phyloP scores from a whole-genome alignment of 805 yeast genomes.

The Ogataea pini region DNA sequence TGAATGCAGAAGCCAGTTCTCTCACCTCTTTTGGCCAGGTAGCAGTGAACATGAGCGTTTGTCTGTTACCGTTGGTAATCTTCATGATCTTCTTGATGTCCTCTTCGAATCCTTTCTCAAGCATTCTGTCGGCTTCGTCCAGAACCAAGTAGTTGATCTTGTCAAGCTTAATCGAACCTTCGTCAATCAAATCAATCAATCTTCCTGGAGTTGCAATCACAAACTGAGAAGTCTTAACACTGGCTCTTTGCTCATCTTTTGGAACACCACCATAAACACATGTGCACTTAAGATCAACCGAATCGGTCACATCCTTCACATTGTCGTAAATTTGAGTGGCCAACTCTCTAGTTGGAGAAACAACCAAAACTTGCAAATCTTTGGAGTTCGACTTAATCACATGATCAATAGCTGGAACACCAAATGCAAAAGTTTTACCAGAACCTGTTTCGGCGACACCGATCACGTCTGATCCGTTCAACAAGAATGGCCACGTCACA shows the following conservation, averaged over 20 bases:
- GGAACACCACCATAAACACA: slow-evolving; percentile 98
- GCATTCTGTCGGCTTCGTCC: slow-evolving; percentile 99
- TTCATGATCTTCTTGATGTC: slow-evolving; percentile 86
- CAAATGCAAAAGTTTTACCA: slow-evolving; percentile 96
- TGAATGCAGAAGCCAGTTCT: slow-evolving; percentile 81
- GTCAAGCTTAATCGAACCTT: slow-evolving; percentile 74
- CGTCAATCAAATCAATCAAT: slow-evolving; percentile 84
- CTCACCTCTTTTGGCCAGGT: slow-evolving; percentile 99
- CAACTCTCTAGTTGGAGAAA: slow-evolving; percentile 96
- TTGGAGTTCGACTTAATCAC: slow-evolving; percentile 45
- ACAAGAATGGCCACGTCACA: slow-evolving; percentile 88
- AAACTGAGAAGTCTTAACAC: slow-evolving; percentile 65
- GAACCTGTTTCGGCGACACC: slow-evolving; percentile 99
- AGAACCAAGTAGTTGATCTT: slow-evolving; percentile 76
- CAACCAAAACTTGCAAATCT: slow-evolving; percentile 74
- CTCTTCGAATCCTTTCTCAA: slow-evolving; percentile 97
- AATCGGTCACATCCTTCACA: slow-evolving; percentile 62
- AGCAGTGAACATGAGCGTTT: slow-evolving; percentile 98
- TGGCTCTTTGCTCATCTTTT: slow-evolving; percentile 83
- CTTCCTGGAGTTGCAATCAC: slow-evolving; percentile 99
- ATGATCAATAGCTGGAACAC: slow-evolving; percentile 91
- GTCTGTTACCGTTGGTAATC: slow-evolving; percentile 58
- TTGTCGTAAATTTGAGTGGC: slow-evolving; percentile 93
- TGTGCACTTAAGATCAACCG: slow-evolving; percentile 65
- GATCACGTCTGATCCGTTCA: slow-evolving; percentile 78